These are phyloP conservation scores for Phaeoacremonium minimum DNA, from an alignment of 2,329 filamentous ascomycete genomes.

Conservation along the genomic window DNA sequence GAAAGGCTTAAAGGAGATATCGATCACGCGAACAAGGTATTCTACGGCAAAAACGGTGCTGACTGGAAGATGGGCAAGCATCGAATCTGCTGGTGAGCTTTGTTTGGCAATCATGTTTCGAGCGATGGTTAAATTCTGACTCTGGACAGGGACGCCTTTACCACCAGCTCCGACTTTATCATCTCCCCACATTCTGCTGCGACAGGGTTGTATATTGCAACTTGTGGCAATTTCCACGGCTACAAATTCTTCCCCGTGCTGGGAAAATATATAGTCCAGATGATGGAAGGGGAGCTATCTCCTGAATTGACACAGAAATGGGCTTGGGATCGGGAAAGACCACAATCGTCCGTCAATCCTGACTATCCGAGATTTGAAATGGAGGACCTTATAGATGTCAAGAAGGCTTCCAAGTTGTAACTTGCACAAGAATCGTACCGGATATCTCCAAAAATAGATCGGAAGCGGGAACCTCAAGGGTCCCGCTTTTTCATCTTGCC, in stretches of 20 bases:
- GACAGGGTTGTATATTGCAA: constrained; percentile 55
- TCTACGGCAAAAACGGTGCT: constrained; percentile 53
- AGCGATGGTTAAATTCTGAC: background rate
- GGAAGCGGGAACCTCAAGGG: too few relatives aligned
- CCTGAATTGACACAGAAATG: constrained; percentile 40
- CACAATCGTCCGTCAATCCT: constrained; percentile 44
- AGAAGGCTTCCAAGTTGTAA: too few relatives aligned
- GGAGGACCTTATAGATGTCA: constrained; percentile 38
- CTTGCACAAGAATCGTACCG: too few relatives aligned
- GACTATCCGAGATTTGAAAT: constrained; percentile 57
- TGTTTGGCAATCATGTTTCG: background rate
- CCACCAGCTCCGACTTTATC: constrained; percentile 56
- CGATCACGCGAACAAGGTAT: constrained; percentile 48
- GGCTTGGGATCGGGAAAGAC: constrained; percentile 57
- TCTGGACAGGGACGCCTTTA: constrained; percentile 58
- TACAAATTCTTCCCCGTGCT: constrained; percentile 66
- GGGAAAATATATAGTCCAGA: constrained; percentile 57
- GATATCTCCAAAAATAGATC: too few relatives aligned
- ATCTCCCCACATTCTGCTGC: constrained; percentile 51
- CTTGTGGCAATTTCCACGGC: constrained; percentile 63
- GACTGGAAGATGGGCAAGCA: constrained; percentile 57
- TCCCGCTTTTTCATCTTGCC: too few relatives aligned
- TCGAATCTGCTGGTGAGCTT: constrained; percentile 61
- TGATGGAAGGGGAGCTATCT: constrained; percentile 41
- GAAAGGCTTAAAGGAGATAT: constrained; percentile 54